Evolutionary conservation across 208 protist species (phyloP).

Genomic region (Vickermania ingenoplastis): DNA sequence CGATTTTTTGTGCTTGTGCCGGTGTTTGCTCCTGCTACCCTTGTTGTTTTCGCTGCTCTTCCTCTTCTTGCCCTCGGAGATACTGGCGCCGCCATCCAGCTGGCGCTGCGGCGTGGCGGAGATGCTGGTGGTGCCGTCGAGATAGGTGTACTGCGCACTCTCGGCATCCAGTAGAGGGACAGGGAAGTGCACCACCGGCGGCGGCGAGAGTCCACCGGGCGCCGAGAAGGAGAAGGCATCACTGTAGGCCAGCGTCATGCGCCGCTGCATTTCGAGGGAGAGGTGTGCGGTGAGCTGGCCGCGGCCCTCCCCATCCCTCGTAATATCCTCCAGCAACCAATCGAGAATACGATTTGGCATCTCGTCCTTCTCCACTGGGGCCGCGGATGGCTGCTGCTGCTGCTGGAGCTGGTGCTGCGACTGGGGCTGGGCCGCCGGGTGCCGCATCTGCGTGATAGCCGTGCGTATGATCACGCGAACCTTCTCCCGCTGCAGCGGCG

Average conservation of each 20-base stretch:
- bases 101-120: neutral
- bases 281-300: neutral
- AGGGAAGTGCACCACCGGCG: neutral
- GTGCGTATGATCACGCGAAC: neutral
- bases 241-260: neutral
- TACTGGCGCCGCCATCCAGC: neutral
- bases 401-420: neutral
- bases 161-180: neutral
- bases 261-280: neutral
- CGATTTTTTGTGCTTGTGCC: too few relatives aligned
- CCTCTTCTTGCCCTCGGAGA: neutral
- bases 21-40: too few relatives aligned
- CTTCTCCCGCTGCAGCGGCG: neutral
- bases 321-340: too few relatives aligned
- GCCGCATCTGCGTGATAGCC: neutral
- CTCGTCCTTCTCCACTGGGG: too few relatives aligned
- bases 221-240: neutral
- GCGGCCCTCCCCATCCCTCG: neutral
- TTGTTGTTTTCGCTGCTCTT: neutral
- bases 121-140: neutral
- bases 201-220: neutral
- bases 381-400: too few relatives aligned
- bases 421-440: neutral
- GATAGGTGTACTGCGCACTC: neutral
- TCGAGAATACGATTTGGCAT: too few relatives aligned